Evolutionary conservation across 1,139 yeast genomes (phyloP).

Genomic region (Candida smagusa): DNA sequence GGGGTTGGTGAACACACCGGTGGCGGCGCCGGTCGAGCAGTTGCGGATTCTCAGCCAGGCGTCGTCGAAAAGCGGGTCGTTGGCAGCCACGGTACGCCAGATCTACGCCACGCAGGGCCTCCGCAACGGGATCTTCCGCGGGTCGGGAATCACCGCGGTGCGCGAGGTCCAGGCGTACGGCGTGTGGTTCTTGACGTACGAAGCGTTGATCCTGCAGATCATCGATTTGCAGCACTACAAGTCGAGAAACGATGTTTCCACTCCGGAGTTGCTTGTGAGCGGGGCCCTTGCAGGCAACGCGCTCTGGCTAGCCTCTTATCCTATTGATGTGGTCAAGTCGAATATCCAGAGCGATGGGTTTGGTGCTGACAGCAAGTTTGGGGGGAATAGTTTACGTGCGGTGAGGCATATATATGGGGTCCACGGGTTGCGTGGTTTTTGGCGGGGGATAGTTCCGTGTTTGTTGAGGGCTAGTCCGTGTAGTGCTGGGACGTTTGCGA

Average conservation of each 20-base stretch:
- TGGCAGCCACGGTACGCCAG: conserved; percentile 33
- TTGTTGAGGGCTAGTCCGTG: conserved; percentile 70
- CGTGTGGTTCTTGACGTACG: conserved; percentile 76
- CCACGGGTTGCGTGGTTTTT: conserved; percentile 58
- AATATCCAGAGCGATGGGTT: conserved; percentile 67
- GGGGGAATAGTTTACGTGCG: conserved; percentile 46
- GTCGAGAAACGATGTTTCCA: conserved; percentile 51
- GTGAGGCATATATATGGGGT: conserved; percentile 40
- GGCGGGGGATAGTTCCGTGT: conserved; percentile 73
- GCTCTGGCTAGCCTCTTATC: conserved; percentile 69
- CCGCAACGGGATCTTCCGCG: conserved; percentile 54
- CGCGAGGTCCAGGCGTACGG: conserved; percentile 83
- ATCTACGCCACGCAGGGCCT: conserved; percentile 50
- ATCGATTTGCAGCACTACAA: conserved; percentile 28
- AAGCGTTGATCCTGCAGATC: conserved; percentile 50
- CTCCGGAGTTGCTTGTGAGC: conserved; percentile 56
- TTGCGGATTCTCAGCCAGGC: conserved; percentile 69
- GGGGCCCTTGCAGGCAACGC: conserved; percentile 76
- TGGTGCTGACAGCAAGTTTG: conserved; percentile 42
- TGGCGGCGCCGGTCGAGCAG: conserved; percentile 76
- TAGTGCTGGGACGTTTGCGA: conserved; percentile 76
- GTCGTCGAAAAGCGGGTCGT: conserved; percentile 42
- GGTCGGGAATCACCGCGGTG: conserved; percentile 54
- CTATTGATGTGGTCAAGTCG: conserved; percentile 68
- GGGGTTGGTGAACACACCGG: conserved; percentile 71